Evolutionary conservation across 2,329 filamentous ascomycete species (phyloP).

Genomic region (Penicillium oxalicum): DNA sequence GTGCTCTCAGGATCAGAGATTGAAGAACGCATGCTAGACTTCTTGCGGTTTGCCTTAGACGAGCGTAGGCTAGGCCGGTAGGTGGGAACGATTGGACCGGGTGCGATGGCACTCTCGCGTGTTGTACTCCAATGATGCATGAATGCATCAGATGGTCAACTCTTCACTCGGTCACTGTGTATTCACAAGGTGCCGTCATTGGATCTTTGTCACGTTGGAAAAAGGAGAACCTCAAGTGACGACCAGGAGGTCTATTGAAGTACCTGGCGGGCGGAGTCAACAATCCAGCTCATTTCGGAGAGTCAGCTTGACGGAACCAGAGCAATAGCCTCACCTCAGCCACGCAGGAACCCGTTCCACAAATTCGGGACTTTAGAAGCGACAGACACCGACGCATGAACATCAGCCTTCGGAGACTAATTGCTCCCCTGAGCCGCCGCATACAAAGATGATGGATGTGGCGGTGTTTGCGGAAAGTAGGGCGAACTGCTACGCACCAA

Average conservation of each 20-base stretch:
- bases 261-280: no score
- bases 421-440: slow-evolving; percentile 9
- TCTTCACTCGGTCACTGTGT: slow-evolving; percentile 13
- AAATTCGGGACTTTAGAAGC: background rate
- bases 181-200: background rate
- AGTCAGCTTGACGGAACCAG: no score
- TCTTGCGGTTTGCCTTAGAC: slow-evolving; percentile 20
- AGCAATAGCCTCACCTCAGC: no score
- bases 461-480: background rate
- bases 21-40: slow-evolving; percentile 22
- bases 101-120: slow-evolving; percentile 26
- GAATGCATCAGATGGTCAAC: slow-evolving; percentile 17
- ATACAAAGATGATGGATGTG: slow-evolving; percentile 7
- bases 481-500: slow-evolving; percentile 1
- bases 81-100: slow-evolving; percentile 32
- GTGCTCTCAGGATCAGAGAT: slow-evolving; percentile 12
- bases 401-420: slow-evolving; percentile 8
- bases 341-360: no score
- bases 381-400: slow-evolving; percentile 2
- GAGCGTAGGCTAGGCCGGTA: slow-evolving; percentile 25
- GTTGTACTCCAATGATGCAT: slow-evolving; percentile 27
- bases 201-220: slow-evolving; percentile 1
- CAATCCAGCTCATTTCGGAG: no score
- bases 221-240: background rate
- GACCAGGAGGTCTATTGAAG: background rate